Conservation (phyloP, 768 basidiomycete species). For the Chalciporus piperatus region DNA sequence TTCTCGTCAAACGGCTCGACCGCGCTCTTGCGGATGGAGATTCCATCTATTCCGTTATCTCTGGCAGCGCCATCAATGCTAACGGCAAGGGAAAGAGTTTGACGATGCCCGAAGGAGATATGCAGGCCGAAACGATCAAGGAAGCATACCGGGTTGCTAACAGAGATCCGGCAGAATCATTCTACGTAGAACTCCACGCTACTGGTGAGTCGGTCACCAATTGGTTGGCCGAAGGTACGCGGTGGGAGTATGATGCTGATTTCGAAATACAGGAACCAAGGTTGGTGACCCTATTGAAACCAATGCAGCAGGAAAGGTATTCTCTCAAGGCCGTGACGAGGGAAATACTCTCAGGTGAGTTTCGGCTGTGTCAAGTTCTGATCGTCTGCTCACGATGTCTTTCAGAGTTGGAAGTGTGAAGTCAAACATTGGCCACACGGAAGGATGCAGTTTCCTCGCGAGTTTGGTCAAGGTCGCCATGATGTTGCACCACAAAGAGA, state of each 20-base stretch:
- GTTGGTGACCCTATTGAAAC: conserved; percentile 50
- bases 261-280: conserved; percentile 30
- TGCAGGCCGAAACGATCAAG: conserved; percentile 33
- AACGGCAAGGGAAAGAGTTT: conserved; percentile 34
- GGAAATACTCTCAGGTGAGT: conserved; percentile 14
- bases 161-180: conserved; percentile 38
- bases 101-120: conserved; percentile 35
- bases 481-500: conserved; percentile 31
- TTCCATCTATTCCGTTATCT: conserved; percentile 29
- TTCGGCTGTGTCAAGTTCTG: too few species aligned
- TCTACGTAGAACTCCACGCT: conserved; percentile 50
- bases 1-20: conserved; percentile 35
- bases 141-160: conserved; percentile 29
- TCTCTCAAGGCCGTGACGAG: conserved; percentile 21
- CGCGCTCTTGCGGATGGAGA: conserved; percentile 31
- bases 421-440: conserved; percentile 25
- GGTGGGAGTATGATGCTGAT: neutral
- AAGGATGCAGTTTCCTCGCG: conserved; percentile 33
- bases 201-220: conserved; percentile 31
- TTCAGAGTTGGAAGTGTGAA: conserved; percentile 26
- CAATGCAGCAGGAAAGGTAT: conserved; percentile 43
- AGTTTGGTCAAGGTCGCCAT: conserved; percentile 34
- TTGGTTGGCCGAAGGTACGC: neutral
- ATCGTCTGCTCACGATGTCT: too few species aligned
- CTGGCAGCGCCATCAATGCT: conserved; percentile 33